These are phyloP conservation scores for Colletotrichum limetticola DNA, from an alignment of 2,329 filamentous ascomycete species.

Conservation along the genomic window DNA sequence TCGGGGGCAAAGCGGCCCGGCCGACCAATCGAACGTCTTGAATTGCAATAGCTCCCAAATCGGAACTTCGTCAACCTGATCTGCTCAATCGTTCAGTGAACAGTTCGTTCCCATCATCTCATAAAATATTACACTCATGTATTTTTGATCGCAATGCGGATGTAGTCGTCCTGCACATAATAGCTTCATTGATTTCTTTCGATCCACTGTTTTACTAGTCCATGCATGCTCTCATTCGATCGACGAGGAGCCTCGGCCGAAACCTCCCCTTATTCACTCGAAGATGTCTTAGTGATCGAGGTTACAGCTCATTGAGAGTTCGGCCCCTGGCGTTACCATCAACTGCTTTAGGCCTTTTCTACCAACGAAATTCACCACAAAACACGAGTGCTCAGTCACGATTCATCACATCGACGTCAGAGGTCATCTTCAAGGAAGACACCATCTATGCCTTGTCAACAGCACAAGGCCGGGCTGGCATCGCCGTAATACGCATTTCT, in stretches of 20 bases:
- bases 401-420: not conserved
- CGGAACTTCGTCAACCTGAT: not conserved
- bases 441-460: conserved; percentile 96
- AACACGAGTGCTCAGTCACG: not conserved
- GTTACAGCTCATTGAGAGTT: not conserved
- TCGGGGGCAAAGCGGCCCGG: conserved; percentile 25
- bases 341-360: not conserved
- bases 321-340: conserved; percentile 1
- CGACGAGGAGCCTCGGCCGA: conserved; percentile 23
- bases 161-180: not conserved
- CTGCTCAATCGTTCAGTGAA: not conserved
- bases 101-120: not conserved
- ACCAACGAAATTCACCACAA: not conserved
- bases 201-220: not conserved
- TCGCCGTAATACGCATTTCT: conserved; percentile 89
- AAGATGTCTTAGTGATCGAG: conserved; percentile 26
- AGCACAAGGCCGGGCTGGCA: conserved; percentile 84
- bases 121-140: not conserved
- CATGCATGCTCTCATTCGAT: conserved; percentile 12
- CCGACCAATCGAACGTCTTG: conserved; percentile 15
- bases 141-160: not conserved
- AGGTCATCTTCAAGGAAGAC: conserved; percentile 46
- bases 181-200: not conserved
- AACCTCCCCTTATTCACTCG: not conserved
- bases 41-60: conserved; percentile 22